Evolutionary conservation across 176 grass and related monocot genomes (phyloP).

Genomic region (Avena atlantica): DNA sequence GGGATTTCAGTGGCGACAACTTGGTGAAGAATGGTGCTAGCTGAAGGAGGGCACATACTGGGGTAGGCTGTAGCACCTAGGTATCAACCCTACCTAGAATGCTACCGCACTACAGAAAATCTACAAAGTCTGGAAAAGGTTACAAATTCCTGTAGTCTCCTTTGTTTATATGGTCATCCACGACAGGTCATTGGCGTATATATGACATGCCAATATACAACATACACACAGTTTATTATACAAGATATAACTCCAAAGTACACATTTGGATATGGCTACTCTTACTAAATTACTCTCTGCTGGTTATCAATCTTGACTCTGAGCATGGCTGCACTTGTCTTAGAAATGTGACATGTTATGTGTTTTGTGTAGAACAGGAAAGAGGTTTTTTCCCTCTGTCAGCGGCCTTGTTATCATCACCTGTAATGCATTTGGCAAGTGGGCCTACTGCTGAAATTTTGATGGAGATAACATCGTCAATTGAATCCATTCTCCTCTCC

Average conservation of each 20-base stretch:
- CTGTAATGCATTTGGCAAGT: slow-evolving; percentile 57
- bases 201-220: neutral
- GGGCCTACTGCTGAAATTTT: slow-evolving; percentile 64
- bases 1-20: neutral
- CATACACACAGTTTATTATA: slow-evolving; percentile 14
- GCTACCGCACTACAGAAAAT: neutral
- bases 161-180: slow-evolving; percentile 6
- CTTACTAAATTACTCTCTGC: neutral
- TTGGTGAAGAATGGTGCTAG: neutral
- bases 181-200: neutral
- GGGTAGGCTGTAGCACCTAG: slow-evolving; percentile 5
- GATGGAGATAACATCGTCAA: slow-evolving; percentile 74
- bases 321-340: slow-evolving; percentile 1
- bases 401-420: slow-evolving; percentile 84
- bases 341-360: slow-evolving; percentile 30
- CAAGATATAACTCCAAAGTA: neutral
- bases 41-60: neutral
- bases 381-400: slow-evolving; percentile 82
- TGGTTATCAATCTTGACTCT: slow-evolving; percentile 15
- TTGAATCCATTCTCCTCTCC: slow-evolving; percentile 83
- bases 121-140: neutral
- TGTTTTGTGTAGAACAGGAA: slow-evolving; percentile 70
- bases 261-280: slow-evolving; percentile 10
- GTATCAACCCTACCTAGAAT: slow-evolving; percentile 16
- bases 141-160: slow-evolving; percentile 4